Conservation (phyloP, 1,284 basidiomycete species). For the Pholiota adiposa region DNA sequence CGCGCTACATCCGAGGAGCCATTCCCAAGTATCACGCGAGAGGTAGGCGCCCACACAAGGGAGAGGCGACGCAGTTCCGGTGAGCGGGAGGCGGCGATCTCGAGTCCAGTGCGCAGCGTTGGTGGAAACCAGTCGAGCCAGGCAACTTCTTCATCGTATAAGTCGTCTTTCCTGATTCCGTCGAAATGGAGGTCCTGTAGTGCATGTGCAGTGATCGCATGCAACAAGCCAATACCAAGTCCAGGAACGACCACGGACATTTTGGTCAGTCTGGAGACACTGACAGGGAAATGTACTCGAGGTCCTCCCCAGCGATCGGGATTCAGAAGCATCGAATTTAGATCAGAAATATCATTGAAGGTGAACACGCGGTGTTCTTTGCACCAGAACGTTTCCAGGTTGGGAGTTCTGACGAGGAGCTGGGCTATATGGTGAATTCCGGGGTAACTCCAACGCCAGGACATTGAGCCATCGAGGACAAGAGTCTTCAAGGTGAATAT, state of each 20-base stretch:
- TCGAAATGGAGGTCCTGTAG: constrained; percentile 5
- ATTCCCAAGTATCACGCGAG: constrained; percentile 1
- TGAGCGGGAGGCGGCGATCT: not conserved
- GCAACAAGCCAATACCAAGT: not conserved
- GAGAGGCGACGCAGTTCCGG: constrained; percentile 1
- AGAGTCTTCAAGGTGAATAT: too few relatives aligned
- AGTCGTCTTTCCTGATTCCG: not conserved
- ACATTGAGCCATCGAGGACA: too few relatives aligned
- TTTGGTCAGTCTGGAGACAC: not conserved
- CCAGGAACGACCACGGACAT: not conserved
- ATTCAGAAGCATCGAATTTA: too few relatives aligned
- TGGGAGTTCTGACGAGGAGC: too few relatives aligned
- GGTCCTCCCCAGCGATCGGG: too few relatives aligned
- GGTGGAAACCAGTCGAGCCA: not conserved
- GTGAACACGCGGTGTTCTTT: too few relatives aligned
- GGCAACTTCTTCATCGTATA: not conserved
- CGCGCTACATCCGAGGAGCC: not conserved
- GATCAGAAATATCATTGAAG: too few relatives aligned
- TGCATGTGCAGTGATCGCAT: not conserved
- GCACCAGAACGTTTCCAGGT: too few relatives aligned
- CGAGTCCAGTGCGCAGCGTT: not conserved
- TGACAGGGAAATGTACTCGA: not conserved
- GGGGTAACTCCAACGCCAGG: too few relatives aligned
- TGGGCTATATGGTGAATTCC: too few relatives aligned
- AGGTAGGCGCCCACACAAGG: not conserved